Evolutionary conservation across 2,329 filamentous ascomycete species (phyloP).

Genomic region (Xylariaceae sp.): DNA sequence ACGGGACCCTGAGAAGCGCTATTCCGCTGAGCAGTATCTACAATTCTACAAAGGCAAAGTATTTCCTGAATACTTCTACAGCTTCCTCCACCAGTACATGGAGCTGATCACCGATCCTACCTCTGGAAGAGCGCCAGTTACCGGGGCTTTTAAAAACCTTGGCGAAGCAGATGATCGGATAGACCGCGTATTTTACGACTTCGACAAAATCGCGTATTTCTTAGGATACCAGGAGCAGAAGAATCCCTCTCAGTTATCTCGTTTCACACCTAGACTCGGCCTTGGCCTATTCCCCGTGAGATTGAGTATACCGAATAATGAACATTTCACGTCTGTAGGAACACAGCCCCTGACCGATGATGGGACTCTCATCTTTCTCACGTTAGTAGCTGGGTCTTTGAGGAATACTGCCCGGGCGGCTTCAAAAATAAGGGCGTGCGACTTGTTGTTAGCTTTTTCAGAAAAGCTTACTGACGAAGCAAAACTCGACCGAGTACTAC

Average conservation of each 20-base stretch:
- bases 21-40: conserved; percentile 92
- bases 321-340: conserved; percentile 69
- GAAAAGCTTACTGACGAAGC: conserved; percentile 93
- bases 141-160: conserved; percentile 72
- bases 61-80: conserved; percentile 97
- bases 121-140: conserved; percentile 75
- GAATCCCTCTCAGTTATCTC: conserved; percentile 36
- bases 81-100: conserved; percentile 97
- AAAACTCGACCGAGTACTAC: conserved; percentile 90
- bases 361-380: conserved; percentile 90
- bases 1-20: conserved; percentile 87
- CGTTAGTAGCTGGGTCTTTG: conserved; percentile 85
- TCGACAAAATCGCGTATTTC: conserved; percentile 97
- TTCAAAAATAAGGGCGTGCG: conserved; percentile 87
- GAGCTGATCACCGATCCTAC: conserved; percentile 90
- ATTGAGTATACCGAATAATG: conserved; percentile 85
- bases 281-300: conserved; percentile 78
- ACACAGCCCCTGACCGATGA: conserved; percentile 75
- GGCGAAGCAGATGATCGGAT: conserved; percentile 93
- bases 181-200: conserved; percentile 90
- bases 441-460: conserved; percentile 88
- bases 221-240: conserved; percentile 73
- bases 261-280: conserved; percentile 56
- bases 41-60: conserved; percentile 91
- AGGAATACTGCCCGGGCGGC: conserved; percentile 87